Conservation (phyloP, 257 asterid genomes). For the Osmanthus fragrans region DNA sequence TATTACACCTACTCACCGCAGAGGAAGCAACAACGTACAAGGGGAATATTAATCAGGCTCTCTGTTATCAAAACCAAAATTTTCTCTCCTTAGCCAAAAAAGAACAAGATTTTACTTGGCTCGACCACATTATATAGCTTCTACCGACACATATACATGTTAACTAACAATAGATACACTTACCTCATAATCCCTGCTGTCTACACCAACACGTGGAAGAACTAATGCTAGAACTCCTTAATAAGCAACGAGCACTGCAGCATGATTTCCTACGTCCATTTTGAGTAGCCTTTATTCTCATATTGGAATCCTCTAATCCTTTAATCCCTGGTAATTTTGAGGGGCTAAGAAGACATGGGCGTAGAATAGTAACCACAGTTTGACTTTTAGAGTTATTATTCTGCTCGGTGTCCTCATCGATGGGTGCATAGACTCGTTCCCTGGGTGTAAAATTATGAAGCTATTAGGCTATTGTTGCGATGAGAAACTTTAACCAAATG, state of each 20-base stretch:
- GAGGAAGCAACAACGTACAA: conserved; percentile 20
- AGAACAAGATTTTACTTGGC: background rate
- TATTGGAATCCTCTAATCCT: conserved; percentile 40
- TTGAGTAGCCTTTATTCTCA: conserved; percentile 38
- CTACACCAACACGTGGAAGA: conserved; percentile 77
- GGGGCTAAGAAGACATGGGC: conserved; percentile 61
- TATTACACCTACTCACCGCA: conserved; percentile 28
- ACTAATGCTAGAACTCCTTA: conserved; percentile 84
- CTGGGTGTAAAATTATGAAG: conserved; percentile 38
- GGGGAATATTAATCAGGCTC: background rate
- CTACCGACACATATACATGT: background rate
- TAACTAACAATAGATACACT: conserved; percentile 12
- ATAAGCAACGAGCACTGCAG: conserved; percentile 78
- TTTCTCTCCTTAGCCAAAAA: background rate
- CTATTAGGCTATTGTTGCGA: background rate
- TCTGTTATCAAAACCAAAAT: background rate
- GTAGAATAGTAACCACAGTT: conserved; percentile 46
- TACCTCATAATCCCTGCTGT: conserved; percentile 63
- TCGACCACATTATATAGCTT: background rate
- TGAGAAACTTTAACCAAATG: background rate
- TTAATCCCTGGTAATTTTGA: conserved; percentile 37
- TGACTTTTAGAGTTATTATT: conserved; percentile 43
- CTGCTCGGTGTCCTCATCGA: conserved; percentile 61
- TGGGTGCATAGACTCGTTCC: conserved; percentile 79
- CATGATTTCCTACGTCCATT: conserved; percentile 49